Percentiles rank a stretch among this genome's conserved stretches.
Conservation (phyloP, 306 rosid species). For the Trifolium fragiferum region DNA sequence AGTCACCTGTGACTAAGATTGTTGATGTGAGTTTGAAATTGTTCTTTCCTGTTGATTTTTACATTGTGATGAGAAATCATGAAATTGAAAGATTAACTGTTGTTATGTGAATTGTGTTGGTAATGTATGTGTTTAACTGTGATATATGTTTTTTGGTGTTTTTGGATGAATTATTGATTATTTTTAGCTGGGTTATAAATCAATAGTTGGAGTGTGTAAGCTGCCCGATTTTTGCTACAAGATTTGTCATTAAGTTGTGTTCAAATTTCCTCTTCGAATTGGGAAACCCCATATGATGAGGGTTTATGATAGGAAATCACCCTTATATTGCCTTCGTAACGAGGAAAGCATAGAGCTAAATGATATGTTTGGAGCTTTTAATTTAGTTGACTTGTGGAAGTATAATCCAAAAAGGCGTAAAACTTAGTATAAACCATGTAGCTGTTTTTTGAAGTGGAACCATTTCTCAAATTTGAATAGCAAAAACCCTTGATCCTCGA, state of each 20-base stretch:
- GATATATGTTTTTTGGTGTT: constrained; percentile 15
- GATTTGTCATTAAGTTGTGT: background rate
- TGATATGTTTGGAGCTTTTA: background rate
- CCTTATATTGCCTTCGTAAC: background rate
- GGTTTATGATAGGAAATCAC: background rate
- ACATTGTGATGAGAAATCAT: background rate
- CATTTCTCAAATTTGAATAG: constrained; percentile 21
- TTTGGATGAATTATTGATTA: constrained; percentile 25
- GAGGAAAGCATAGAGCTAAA: background rate
- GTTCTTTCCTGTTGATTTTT: background rate
- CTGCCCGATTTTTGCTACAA: constrained; percentile 4
- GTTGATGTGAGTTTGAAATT: constrained; percentile 74
- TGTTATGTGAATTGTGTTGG: constrained; percentile 11
- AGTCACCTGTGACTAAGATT: constrained; percentile 76
- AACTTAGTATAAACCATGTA: background rate
- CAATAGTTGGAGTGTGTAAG: background rate
- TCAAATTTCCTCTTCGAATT: background rate
- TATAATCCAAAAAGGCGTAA: background rate
- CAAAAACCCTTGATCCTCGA: background rate
- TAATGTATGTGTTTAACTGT: constrained; percentile 24
- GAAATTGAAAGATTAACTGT: constrained; percentile 3
- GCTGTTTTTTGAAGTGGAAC: background rate
- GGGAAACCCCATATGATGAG: background rate
- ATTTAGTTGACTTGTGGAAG: background rate
- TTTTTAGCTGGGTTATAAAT: background rate